Evolutionary conservation across 169 alveolate genomes (phyloP).

Genomic region (Plasmodium fragile): DNA sequence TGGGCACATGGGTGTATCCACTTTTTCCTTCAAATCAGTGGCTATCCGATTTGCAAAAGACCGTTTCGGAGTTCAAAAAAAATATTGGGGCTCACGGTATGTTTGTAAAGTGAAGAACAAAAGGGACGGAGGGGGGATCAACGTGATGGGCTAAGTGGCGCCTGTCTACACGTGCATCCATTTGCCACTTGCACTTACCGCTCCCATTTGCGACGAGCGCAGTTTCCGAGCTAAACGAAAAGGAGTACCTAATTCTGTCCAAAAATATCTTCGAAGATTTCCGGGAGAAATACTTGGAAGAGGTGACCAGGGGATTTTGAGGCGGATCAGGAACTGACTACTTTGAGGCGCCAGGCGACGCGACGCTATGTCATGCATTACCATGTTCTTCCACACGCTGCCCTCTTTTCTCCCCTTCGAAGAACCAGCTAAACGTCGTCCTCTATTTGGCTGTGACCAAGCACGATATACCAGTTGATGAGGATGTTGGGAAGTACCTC

Average conservation of each 20-base stretch:
- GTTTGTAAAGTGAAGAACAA: not conserved
- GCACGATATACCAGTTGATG: conserved; percentile 27
- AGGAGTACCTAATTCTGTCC: conserved; percentile 52
- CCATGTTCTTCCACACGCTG: not conserved
- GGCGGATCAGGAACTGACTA: not conserved
- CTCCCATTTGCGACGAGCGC: not conserved
- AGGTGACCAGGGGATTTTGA: not conserved
- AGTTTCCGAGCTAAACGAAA: conserved; percentile 71
- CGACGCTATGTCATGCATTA: not conserved
- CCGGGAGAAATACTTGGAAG: conserved; percentile 53
- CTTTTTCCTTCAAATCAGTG: conserved; percentile 16
- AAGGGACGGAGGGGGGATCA: not conserved
- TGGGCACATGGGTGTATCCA: not conserved
- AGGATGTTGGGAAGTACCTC: conserved; percentile 21
- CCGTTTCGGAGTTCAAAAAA: conserved; percentile 56
- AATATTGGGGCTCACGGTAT: conserved; percentile 64
- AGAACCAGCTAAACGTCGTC: conserved; percentile 25
- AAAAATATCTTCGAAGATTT: conserved; percentile 63
- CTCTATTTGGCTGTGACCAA: conserved; percentile 24
- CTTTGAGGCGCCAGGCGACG: not conserved
- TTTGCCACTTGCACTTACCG: not conserved
- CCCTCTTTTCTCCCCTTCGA: not conserved
- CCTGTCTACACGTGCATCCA: not conserved
- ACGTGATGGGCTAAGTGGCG: not conserved
- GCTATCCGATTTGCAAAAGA: conserved; percentile 42